Percentiles rank a stretch among this genome's conserved stretches.
Conservation (phyloP, 1,284 basidiomycete genomes). For the Rhodotorula sp. region DNA sequence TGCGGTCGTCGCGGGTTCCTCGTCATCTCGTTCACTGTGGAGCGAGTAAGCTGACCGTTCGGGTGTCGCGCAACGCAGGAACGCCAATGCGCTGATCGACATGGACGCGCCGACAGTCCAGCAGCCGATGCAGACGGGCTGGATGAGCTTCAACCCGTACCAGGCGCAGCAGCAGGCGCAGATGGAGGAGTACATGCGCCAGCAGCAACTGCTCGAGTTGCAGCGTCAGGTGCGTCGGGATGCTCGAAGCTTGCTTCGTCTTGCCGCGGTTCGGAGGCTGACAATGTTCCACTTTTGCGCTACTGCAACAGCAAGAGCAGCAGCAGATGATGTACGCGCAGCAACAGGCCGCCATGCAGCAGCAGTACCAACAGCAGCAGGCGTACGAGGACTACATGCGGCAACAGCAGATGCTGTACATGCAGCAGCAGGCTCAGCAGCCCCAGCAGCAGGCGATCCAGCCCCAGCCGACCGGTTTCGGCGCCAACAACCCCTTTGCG, state of each 20-base stretch:
- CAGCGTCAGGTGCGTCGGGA: conserved; percentile 43
- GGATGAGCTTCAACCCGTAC: conserved; percentile 59
- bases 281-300: conserved; percentile 24
- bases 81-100: conserved; percentile 43
- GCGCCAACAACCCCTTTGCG: conserved; percentile 94
- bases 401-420: conserved; percentile 52
- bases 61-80: not conserved
- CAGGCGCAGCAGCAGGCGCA: conserved; percentile 55
- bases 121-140: conserved; percentile 50
- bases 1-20: not conserved
- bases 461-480: conserved; percentile 62
- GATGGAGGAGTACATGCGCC: conserved; percentile 51
- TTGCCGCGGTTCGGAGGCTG: conserved; percentile 24
- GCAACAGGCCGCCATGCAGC: conserved; percentile 57
- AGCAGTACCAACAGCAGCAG: conserved; percentile 48
- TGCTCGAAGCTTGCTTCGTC: not conserved
- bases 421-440: conserved; percentile 54
- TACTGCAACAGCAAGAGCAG: conserved; percentile 53
- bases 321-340: conserved; percentile 66
- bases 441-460: conserved; percentile 51
- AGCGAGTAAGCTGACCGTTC: conserved; percentile 21
- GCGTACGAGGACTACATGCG: conserved; percentile 49
- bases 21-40: conserved; percentile 40
- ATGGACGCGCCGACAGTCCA: conserved; percentile 45
- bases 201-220: conserved; percentile 44